phyloP scores from a whole-genome alignment of 2,329 filamentous ascomycete species.

The Mariannaea elegans region DNA sequence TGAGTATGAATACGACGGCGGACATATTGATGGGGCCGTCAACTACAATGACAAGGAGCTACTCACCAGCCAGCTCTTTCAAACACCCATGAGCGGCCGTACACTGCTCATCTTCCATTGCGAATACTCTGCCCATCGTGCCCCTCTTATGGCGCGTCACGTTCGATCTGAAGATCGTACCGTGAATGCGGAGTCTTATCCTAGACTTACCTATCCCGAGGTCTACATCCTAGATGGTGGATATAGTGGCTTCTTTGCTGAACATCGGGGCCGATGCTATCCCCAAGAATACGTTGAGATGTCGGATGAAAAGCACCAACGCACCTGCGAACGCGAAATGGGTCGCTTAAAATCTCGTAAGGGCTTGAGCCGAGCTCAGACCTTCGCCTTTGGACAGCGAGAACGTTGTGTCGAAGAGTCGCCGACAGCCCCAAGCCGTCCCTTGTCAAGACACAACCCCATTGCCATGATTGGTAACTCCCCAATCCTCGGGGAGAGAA shows the following conservation, averaged over 20 bases:
- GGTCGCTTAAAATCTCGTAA: slow-evolving; percentile 90
- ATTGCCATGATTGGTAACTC: slow-evolving; percentile 56
- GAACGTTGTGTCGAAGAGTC: slow-evolving; percentile 64
- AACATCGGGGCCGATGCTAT: slow-evolving; percentile 83
- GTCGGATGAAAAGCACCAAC: slow-evolving; percentile 89
- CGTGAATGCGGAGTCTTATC: slow-evolving; percentile 86
- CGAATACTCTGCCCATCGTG: slow-evolving; percentile 97
- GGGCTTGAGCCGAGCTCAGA: slow-evolving; percentile 87
- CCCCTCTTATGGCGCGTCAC: slow-evolving; percentile 94
- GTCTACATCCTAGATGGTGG: slow-evolving; percentile 97
- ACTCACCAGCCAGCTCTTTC: slow-evolving; percentile 81
- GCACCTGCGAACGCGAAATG: slow-evolving; percentile 93
- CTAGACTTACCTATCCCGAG: slow-evolving; percentile 91
- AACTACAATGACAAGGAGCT: slow-evolving; percentile 98
- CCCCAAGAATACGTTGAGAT: slow-evolving; percentile 98
- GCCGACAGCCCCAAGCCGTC: slow-evolving; percentile 63
- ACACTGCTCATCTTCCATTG: slow-evolving; percentile 94
- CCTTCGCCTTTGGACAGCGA: slow-evolving; percentile 91
- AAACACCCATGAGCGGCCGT: slow-evolving; percentile 69
- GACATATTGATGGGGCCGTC: slow-evolving; percentile 90
- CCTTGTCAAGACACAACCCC: slow-evolving; percentile 50
- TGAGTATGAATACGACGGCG: slow-evolving; percentile 97
- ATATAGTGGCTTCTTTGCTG: slow-evolving; percentile 90
- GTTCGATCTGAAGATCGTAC: slow-evolving; percentile 89
- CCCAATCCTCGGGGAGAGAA: slow-evolving; percentile 58